phyloP scores from a whole-genome alignment of 176 grass and related monocot genomes.

The Alloteropsis semialata region DNA sequence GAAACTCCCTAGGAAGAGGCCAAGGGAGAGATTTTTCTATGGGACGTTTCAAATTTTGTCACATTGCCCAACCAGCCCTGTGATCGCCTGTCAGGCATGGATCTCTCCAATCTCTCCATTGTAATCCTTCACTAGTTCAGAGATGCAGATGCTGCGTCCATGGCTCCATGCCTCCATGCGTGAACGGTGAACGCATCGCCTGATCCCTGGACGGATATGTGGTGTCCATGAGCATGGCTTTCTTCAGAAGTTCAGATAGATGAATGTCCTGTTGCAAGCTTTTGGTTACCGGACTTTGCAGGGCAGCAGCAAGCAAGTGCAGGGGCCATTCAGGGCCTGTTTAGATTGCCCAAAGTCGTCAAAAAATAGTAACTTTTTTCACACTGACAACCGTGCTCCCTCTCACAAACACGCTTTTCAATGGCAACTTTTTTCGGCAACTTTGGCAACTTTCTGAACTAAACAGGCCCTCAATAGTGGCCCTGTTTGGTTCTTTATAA shows the following conservation, averaged over 20 bases:
- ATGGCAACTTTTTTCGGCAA: too few relatives aligned
- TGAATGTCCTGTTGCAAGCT: slow-evolving; percentile 3
- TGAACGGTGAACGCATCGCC: neutral
- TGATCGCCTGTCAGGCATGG: slow-evolving; percentile 4
- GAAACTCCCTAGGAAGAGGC: neutral
- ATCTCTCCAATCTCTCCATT: neutral
- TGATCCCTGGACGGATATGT: neutral
- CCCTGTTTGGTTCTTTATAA: too few relatives aligned
- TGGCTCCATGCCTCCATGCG: neutral
- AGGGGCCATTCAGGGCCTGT: too few relatives aligned
- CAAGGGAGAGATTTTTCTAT: neutral
- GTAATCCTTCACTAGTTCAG: slow-evolving; percentile 1
- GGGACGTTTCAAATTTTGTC: slow-evolving; percentile 19
- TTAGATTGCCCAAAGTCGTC: too few relatives aligned
- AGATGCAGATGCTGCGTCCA: neutral
- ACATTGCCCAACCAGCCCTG: slow-evolving; percentile 5
- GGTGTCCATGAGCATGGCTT: neutral
- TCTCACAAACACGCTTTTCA: too few relatives aligned
- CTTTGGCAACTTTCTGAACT: too few relatives aligned
- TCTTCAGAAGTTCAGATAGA: neutral
- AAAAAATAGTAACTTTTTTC: too few relatives aligned
- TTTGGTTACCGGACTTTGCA: slow-evolving; percentile 7
- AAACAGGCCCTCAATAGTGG: too few relatives aligned
- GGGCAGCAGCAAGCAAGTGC: neutral
- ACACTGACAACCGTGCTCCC: too few relatives aligned